Evolutionary conservation across 306 rosid genomes (phyloP), one percentile per base, ranked within the genome.

Genomic region (Quillaja saponaria): DNA sequence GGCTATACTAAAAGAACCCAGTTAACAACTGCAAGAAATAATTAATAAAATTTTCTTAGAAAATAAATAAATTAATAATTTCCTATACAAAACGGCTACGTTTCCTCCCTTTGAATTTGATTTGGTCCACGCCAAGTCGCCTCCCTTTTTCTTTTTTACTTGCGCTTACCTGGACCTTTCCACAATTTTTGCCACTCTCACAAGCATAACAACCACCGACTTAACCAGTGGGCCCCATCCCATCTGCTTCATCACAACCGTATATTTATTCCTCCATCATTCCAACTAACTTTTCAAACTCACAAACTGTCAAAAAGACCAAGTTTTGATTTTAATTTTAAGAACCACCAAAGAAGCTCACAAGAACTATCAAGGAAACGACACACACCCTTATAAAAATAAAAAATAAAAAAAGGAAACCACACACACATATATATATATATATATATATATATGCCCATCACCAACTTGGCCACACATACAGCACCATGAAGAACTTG

Each of bases 301-400:
- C 7, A 37, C 64, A 60, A 72, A 64, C 60, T 76, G 95, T 90
- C 90, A 87, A 85, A 80, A 79, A 63, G 53, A 67, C 51, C 58
- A 47, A n/a, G n/a, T n/a, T 10, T 16, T 4, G 2, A 25, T 25
- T 25, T 25, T 25, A 25, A 25, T 25, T 37, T 71, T 25, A 49
- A 46, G 74, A 88, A 85, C 64, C 34, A 54, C 57, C 46, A 17
- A 71, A 38, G 90, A 82, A 82, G 72, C 78, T 68, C 69, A 9
- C 75, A 35, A 14, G 81, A 78, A 82, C 50, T 41, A 65, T 71
- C 84, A 63, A 8, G 57, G 84, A 78, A 82, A 46, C 49, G 2
- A 25, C 31, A 25, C 31, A 1, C 31, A 25, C n/a, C n/a, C n/a
- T n/a, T n/a, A n/a, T n/a, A n/a, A n/a, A n/a, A n/a, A n/a, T n/a